A percentile compares a stretch with the other conserved stretches of the same genome.
Evolutionary conservation across 352 stramenopile genomes (phyloP).

Genomic region (Phytophthora lateralis): DNA sequence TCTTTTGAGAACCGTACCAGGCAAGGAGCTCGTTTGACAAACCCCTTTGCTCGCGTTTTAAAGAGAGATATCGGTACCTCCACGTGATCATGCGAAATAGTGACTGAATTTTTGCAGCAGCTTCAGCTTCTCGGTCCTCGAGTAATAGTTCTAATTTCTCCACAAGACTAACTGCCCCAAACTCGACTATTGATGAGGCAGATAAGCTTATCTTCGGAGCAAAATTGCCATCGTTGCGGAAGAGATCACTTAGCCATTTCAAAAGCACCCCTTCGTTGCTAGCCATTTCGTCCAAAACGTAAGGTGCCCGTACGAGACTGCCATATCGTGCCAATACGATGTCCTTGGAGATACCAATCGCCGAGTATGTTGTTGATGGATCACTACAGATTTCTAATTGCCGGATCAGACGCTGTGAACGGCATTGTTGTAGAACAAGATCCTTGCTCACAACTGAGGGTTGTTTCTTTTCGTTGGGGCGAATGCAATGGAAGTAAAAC

Average conservation of each 20-base stretch:
- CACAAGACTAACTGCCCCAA: slow-evolving; percentile 35
- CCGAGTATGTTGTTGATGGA: slow-evolving; percentile 21
- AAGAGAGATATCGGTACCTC: slow-evolving; percentile 30
- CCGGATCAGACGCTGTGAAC: slow-evolving; percentile 36
- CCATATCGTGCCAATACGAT: slow-evolving; percentile 37
- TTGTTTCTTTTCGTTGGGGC: slow-evolving; percentile 40
- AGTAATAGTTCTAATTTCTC: slow-evolving; percentile 51
- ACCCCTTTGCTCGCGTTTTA: slow-evolving; percentile 36
- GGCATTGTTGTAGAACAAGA: slow-evolving; percentile 39
- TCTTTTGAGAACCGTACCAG: slow-evolving; percentile 41
- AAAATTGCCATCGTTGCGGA: slow-evolving; percentile 7
- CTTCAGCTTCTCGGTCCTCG: slow-evolving; percentile 37
- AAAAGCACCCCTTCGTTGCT: slow-evolving; percentile 22
- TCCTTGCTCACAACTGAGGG: slow-evolving; percentile 33
- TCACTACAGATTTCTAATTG: slow-evolving; percentile 40
- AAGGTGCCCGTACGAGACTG: slow-evolving; percentile 26
- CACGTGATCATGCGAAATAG: slow-evolving; percentile 46
- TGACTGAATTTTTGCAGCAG: slow-evolving; percentile 42
- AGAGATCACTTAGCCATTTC: slow-evolving; percentile 22
- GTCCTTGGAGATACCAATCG: slow-evolving; percentile 32
- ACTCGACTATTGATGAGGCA: slow-evolving; percentile 27
- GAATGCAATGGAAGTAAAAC: slow-evolving; percentile 63
- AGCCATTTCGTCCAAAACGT: slow-evolving; percentile 10
- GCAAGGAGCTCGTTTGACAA: slow-evolving; percentile 47
- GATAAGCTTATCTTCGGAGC: slow-evolving; percentile 17